Evolutionary conservation across 228 moss, liverwort and hornwort species (phyloP).

Genomic region (Sphagnum magellanicum): DNA sequence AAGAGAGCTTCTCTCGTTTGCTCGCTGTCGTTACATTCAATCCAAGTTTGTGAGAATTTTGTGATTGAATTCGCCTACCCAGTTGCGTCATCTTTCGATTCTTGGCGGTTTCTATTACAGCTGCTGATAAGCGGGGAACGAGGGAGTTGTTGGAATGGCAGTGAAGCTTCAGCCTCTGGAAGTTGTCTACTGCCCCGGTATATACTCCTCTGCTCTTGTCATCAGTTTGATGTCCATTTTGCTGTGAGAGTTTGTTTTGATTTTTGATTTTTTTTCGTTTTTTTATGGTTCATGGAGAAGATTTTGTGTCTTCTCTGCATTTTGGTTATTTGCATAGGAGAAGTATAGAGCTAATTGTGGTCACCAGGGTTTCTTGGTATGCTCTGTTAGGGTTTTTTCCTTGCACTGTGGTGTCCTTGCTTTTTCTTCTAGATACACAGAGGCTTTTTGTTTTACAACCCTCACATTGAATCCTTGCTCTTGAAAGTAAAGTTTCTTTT

Average conservation of each 20-base stretch:
- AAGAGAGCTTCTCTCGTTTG: no score
- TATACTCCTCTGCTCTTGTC: not conserved
- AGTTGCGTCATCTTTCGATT: not conserved
- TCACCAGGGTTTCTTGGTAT: no score
- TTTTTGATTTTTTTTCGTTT: not conserved
- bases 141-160: conserved; percentile 41
- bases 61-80: not conserved
- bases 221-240: not conserved
- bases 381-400: no score
- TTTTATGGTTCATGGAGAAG: not conserved
- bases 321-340: no score
- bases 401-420: no score
- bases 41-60: not conserved
- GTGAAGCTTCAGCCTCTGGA: conserved; percentile 73
- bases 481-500: not conserved
- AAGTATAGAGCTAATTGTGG: no score
- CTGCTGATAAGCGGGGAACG: not conserved
- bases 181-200: conserved; percentile 89
- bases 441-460: no score
- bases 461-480: no score
- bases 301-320: no score
- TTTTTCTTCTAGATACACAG: no score
- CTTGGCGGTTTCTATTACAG: not conserved
- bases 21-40: no score
- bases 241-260: not conserved